These are phyloP conservation scores for Rutstroemia sydowiana DNA, from an alignment of 2,329 filamentous ascomycete genomes.

Conservation along the genomic window DNA sequence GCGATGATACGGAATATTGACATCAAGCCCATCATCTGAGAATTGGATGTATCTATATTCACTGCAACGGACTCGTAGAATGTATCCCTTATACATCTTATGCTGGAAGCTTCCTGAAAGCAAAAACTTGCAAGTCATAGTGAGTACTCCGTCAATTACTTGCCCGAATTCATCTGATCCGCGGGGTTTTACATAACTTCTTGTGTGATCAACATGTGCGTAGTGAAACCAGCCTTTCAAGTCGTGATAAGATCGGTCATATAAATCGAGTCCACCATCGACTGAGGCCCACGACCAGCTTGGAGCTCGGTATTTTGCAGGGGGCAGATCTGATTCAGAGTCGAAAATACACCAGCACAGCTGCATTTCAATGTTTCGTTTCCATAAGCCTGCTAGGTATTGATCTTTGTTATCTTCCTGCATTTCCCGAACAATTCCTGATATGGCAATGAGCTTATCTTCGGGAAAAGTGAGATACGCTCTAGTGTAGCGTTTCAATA, in stretches of 20 bases:
- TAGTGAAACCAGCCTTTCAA: neutral
- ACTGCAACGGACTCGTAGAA: no score
- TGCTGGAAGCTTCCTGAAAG: neutral
- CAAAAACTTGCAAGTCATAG: neutral
- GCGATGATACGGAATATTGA: no score
- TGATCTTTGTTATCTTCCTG: neutral
- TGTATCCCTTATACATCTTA: no score
- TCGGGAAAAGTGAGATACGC: neutral
- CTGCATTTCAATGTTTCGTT: neutral
- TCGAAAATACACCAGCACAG: neutral
- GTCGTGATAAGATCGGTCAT: neutral
- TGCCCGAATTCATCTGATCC: neutral
- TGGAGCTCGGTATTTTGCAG: neutral
- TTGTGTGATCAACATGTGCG: neutral
- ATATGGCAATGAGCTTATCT: slow-evolving; percentile 33
- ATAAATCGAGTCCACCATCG: neutral
- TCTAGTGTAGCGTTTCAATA: neutral
- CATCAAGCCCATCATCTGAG: no score
- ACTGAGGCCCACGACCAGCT: slow-evolving; percentile 5
- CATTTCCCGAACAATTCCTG: slow-evolving; percentile 29
- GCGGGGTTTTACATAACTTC: neutral
- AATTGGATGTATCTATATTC: no score
- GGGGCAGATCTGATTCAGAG: accelerated
- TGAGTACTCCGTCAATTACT: neutral
- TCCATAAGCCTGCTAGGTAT: neutral